These are phyloP conservation scores for Gliomastix tumulicola DNA, from an alignment of 2,329 filamentous ascomycete species.

Conservation along the genomic window DNA sequence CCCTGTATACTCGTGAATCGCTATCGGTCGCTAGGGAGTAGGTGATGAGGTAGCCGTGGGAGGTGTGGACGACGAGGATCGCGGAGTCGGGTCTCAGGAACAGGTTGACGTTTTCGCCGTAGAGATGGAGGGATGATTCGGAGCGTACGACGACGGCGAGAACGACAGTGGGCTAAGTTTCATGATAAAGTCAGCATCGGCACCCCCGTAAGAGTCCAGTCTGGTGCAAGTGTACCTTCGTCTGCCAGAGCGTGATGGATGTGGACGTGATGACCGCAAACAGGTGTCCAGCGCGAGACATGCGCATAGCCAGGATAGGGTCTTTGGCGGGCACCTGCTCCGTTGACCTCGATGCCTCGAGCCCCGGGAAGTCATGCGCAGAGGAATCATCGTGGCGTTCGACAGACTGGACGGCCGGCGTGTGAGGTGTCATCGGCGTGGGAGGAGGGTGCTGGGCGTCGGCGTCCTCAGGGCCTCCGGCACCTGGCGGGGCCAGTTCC, in stretches of 20 bases:
- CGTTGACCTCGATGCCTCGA: conserved; percentile 10
- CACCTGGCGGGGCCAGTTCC: not conserved
- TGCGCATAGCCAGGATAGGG: conserved; percentile 65
- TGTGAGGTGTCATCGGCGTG: conserved; percentile 48
- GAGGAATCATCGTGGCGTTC: conserved; percentile 40
- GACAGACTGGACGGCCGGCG: conserved; percentile 51
- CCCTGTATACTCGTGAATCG: conserved; percentile 76
- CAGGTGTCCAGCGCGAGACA: conserved; percentile 71
- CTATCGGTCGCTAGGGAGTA: conserved; percentile 86
- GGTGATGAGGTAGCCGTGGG: conserved; percentile 81
- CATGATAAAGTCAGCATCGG: too few relatives aligned
- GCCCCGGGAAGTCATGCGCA: conserved; percentile 14
- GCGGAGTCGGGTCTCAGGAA: conserved; percentile 85
- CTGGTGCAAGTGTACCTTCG: too few relatives aligned
- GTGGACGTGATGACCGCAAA: conserved; percentile 85
- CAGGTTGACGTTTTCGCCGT: conserved; percentile 79
- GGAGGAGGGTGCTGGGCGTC: conserved; percentile 25
- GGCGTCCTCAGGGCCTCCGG: conserved; percentile 14
- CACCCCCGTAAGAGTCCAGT: too few relatives aligned
- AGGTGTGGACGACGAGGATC: conserved; percentile 86
- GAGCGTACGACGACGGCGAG: conserved; percentile 83
- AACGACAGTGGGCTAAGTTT: conserved; percentile 70
- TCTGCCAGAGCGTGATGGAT: conserved; percentile 93
- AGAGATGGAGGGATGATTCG: conserved; percentile 67
- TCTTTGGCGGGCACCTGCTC: conserved; percentile 43